A percentile compares a stretch with the other conserved stretches of the same genome.
phyloP scores from a whole-genome alignment of 2,329 filamentous ascomycete genomes.

The Hypoxylon sp. region DNA sequence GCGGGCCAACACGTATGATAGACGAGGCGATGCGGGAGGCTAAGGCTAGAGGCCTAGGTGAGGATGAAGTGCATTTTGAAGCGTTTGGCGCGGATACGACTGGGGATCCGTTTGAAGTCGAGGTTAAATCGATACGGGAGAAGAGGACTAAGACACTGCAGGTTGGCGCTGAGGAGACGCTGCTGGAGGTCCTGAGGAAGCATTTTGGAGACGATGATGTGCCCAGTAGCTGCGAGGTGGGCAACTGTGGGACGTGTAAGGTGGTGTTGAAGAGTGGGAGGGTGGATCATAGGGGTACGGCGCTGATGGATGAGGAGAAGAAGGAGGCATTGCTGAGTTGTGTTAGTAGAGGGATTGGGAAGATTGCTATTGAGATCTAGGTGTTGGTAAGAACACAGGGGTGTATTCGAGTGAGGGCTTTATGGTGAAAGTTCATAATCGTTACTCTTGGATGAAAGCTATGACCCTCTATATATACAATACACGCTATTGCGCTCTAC shows the following conservation, averaged over 20 bases:
- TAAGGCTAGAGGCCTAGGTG: constrained; percentile 59
- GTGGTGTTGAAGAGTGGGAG: constrained; percentile 59
- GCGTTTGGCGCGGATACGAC: constrained; percentile 68
- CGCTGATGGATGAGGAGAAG: constrained; percentile 63
- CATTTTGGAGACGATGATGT: constrained; percentile 60
- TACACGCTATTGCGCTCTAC: too few species aligned
- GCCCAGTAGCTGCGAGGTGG: constrained; percentile 67
- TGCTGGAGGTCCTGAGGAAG: constrained; percentile 64
- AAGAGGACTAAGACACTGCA: constrained; percentile 58
- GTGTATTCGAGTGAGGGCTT: neutral
- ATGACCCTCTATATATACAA: too few species aligned
- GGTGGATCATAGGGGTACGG: constrained; percentile 66
- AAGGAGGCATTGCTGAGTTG: constrained; percentile 63
- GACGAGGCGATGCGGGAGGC: constrained; percentile 63
- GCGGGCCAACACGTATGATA: constrained; percentile 72
- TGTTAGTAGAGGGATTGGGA: constrained; percentile 66
- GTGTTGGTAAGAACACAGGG: neutral
- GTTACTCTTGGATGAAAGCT: too few species aligned
- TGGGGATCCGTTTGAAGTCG: constrained; percentile 73
- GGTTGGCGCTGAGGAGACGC: constrained; percentile 64
- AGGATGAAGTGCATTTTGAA: constrained; percentile 72
- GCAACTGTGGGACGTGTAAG: constrained; percentile 69
- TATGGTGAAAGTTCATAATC: neutral
- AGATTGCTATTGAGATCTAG: constrained; percentile 65
- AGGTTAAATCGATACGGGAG: constrained; percentile 57